Evolutionary conservation across 1,139 yeast genomes (phyloP).

Genomic region (Candida freyschussii): DNA sequence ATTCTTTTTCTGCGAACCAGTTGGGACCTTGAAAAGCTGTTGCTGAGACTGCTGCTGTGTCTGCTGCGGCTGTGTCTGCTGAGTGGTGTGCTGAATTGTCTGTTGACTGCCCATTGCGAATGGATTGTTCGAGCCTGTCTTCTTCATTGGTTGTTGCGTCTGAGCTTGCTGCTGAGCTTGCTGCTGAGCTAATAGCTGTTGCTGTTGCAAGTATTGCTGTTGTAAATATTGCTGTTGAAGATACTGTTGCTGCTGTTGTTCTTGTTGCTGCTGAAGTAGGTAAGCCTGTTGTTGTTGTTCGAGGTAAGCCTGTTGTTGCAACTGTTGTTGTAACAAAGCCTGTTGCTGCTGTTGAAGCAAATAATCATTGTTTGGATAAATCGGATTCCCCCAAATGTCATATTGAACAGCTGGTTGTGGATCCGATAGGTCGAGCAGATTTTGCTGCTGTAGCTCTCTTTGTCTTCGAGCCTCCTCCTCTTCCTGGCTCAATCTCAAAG

Average conservation of each 20-base stretch:
- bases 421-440: slow-evolving; percentile 53
- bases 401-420: slow-evolving; percentile 38
- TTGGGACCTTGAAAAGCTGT: slow-evolving; percentile 38
- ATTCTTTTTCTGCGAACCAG: slow-evolving; percentile 43
- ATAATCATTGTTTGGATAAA: slow-evolving; percentile 32
- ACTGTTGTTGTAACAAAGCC: slow-evolving; percentile 27
- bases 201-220: slow-evolving; percentile 23
- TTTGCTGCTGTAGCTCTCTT: slow-evolving; percentile 42
- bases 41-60: slow-evolving; percentile 28
- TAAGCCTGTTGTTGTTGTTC: slow-evolving; percentile 21
- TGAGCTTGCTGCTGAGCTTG: slow-evolving; percentile 22
- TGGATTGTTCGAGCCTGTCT: slow-evolving; percentile 85
- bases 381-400: slow-evolving; percentile 81
- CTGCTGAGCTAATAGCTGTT: slow-evolving; percentile 7
- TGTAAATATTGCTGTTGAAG: slow-evolving; percentile 16
- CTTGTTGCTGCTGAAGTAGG: slow-evolving; percentile 28
- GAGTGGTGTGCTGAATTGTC: slow-evolving; percentile 28
- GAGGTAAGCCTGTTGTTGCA: slow-evolving; percentile 27
- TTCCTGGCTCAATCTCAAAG: slow-evolving; percentile 77
- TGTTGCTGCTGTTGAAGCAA: slow-evolving; percentile 23
- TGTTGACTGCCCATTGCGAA: slow-evolving; percentile 50
- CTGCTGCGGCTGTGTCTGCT: slow-evolving; percentile 30
- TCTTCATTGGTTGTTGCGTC: slow-evolving; percentile 32
- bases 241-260: slow-evolving; percentile 14
- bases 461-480: slow-evolving; percentile 76